Conservation (phyloP, 2,329 filamentous ascomycete genomes). For the Alternaria infectoria region DNA sequence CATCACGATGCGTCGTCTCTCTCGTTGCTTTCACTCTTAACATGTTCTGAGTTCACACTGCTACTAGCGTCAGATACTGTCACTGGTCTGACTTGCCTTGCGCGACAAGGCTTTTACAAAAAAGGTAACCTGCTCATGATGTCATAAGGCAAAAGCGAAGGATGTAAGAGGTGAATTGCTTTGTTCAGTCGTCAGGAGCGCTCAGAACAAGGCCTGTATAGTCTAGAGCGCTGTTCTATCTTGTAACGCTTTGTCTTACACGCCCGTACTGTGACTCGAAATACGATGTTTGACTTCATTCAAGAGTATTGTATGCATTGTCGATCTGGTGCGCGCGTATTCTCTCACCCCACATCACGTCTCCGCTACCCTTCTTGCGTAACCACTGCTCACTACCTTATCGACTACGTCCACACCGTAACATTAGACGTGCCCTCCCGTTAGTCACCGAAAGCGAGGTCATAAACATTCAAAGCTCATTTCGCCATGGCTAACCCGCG, state of each 20-base stretch:
- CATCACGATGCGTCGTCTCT: background rate
- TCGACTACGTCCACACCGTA: background rate
- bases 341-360: background rate
- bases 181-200: background rate
- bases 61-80: background rate
- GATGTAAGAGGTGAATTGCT: background rate
- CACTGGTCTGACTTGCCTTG: background rate
- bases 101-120: background rate
- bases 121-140: background rate
- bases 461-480: background rate
- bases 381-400: background rate
- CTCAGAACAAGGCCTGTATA: background rate
- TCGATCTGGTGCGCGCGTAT: background rate
- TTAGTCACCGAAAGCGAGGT: background rate
- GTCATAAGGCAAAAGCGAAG: background rate
- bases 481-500: background rate
- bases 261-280: background rate
- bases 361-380: background rate
- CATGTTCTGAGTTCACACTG: background rate
- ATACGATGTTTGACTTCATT: background rate
- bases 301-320: background rate
- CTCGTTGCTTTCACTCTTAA: background rate
- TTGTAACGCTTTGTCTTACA: conserved; percentile 3
- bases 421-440: background rate
- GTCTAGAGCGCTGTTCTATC: background rate